Evolutionary conservation across 2,329 filamentous ascomycete species (phyloP).

Genomic region (Triangularia verruculosa): DNA sequence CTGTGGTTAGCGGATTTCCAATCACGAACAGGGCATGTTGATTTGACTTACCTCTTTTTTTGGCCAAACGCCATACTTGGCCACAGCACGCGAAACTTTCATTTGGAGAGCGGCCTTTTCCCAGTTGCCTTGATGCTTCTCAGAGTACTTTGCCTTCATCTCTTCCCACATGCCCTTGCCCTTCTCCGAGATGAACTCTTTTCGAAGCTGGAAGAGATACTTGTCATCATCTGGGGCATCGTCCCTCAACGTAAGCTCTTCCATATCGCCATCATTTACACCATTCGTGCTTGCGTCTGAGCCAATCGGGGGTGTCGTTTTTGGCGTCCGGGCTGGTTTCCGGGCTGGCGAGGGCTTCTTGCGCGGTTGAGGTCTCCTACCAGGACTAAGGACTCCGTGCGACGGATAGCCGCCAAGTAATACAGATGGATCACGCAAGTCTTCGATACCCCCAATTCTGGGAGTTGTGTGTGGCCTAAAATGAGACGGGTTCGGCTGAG

Average conservation of each 20-base stretch:
- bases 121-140: constrained; percentile 34
- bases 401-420: constrained; percentile 21
- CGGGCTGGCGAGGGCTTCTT: constrained; percentile 22
- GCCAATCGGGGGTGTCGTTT: constrained; percentile 18
- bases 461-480: constrained; percentile 19
- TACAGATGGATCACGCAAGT: constrained; percentile 25
- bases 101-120: constrained; percentile 54
- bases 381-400: constrained; percentile 19
- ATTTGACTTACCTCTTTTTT: constrained; percentile 45
- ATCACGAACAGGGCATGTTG: background rate
- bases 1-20: background rate
- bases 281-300: constrained; percentile 9
- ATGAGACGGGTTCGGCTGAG: constrained; percentile 25
- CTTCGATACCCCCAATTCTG: constrained; percentile 25
- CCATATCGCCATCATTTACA: constrained; percentile 21
- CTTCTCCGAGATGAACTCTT: constrained; percentile 44
- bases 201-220: constrained; percentile 49
- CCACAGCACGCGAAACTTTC: constrained; percentile 51
- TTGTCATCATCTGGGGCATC: constrained; percentile 47
- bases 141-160: constrained; percentile 45
- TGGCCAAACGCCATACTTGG: constrained; percentile 49
- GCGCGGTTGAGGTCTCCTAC: constrained; percentile 18
- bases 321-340: constrained; percentile 22
- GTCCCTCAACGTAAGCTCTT: constrained; percentile 38
- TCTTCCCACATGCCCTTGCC: constrained; percentile 59